A percentile compares a stretch with the other conserved stretches of the same genome.
These are phyloP conservation scores for Coemansia sp. DNA, from an alignment of 192 early-diverging fungal species.

Conservation along the genomic window DNA sequence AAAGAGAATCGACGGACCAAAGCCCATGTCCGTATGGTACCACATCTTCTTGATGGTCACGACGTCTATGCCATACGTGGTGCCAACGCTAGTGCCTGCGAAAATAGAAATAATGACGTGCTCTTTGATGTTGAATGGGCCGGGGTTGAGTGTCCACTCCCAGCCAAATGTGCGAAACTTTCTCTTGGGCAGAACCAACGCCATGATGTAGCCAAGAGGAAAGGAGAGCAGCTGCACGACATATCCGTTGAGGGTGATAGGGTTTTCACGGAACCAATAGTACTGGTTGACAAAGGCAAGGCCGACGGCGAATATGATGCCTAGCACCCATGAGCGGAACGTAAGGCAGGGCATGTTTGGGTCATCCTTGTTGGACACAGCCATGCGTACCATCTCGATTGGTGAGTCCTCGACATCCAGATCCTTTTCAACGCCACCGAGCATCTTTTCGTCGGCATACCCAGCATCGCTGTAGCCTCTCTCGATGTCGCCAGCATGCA, in stretches of 20 bases:
- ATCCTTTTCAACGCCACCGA: background rate
- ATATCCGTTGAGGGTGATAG: constrained; percentile 65
- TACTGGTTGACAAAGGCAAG: constrained; percentile 77
- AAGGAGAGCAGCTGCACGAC: constrained; percentile 76
- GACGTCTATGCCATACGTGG: constrained; percentile 75
- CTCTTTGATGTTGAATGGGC: constrained; percentile 88
- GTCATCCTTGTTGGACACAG: constrained; percentile 70
- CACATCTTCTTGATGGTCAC: constrained; percentile 68
- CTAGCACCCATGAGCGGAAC: constrained; percentile 71
- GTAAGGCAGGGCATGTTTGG: constrained; percentile 65
- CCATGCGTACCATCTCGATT: constrained; percentile 71
- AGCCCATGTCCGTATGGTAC: constrained; percentile 69
- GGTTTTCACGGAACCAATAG: constrained; percentile 88
- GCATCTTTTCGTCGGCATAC: background rate
- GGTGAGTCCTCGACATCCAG: constrained; percentile 53
- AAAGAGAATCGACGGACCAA: constrained; percentile 62
- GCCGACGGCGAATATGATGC: constrained; percentile 63
- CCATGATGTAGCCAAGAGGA: constrained; percentile 69
- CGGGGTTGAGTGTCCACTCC: constrained; percentile 71
- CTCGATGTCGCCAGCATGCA: background rate
- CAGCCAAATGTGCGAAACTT: constrained; percentile 56
- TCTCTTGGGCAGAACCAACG: constrained; percentile 59
- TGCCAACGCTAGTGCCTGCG: constrained; percentile 67
- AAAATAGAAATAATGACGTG: constrained; percentile 82
- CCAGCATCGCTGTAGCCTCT: background rate